Evolutionary conservation across 805 yeast genomes (phyloP), one percentile per base, ranked within the genome.

Genomic region (Debaryomyces tyrocola): DNA sequence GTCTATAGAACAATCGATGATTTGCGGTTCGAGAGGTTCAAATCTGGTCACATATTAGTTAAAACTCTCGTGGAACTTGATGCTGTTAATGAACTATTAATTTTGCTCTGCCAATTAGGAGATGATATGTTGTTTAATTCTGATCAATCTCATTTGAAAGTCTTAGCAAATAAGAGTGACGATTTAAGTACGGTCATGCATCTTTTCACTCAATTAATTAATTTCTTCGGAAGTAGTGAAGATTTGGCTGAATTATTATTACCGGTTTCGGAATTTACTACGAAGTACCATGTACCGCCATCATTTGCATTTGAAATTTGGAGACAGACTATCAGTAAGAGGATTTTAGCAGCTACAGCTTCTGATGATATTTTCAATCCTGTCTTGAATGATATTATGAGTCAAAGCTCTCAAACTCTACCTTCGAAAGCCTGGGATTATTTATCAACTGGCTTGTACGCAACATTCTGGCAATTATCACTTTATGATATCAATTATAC

Each of bases 241-340:
- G 55, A 62, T 1, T 70, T 79, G 33, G 47, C 55, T 0, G 44
- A 59, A 0, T 56, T 66, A 7, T 64, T 85, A 52, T 44, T 75
- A 1, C 59, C 80, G 0, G 59, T 80, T 17, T 62, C 63, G 10
- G 67, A 66, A 3, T 64, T 86, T 33, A 57, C 73, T 2, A 52
- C 57, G 2, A 61, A 71, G 1, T 82, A 73, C 50, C 66, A 72
- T 1, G 68, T 85, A 7, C 71, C 80, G 3, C 63, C 79, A 0
- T 74, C 75, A 15, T 85, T 92, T 89, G 83, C 83, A 0, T 89
- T 88, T 66, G 88, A 84, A 50, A 58, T 89, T 2, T 90, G 96
- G 96, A 76, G 97, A 59, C 58, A 62, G 51, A 67, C 58, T 49
- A 74, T 62, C 62, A 64, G 54, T 24, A 64, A 38, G 46, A 50